Base-by-base conservation (phyloP, 306 rosid genomes). In the Astragalus glycyphyllos region DNA sequence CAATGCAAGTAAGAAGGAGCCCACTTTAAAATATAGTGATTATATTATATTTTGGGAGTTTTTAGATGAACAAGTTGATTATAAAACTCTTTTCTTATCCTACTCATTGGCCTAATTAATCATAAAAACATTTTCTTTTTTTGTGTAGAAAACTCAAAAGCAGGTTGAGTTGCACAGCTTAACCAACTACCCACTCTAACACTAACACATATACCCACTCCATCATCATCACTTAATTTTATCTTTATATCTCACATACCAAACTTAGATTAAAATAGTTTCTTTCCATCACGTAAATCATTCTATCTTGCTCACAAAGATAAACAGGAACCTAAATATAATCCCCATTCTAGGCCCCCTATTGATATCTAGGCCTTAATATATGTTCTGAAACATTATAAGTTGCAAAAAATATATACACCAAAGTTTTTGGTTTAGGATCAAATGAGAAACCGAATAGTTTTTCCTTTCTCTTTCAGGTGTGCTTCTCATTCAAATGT, bases 401-500 rank as follows among this genome's bases (percentile, higher is more conserved):
- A 71, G 29, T 47, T 58, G 23, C 10, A 40, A 62, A 40, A 62
- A 1, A n/a, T 37, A 10, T 13, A 60, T 40, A 58, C 44, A 54
- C 56, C 51, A 29, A 13, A 70, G 57, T 16, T 1, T 78, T 78
- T 44, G 62, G 59, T 61, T 35, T 60, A 5, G n/a, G 53, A 53
- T 65, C 51, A 66, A 73, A 91, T 91, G 96, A 88, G 82, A 80
- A 83, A 69, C 44, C 78, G 60, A 2, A 64, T 65, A 0, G 82
- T 89, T 65, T 86, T 85, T 79, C 92, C 96, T 3, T 88, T 90
- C 65, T 74, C 90, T 66, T 72, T 84, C 4, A 87, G 82, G 7
- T 92, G 98, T 75, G 77, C 95, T 85, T 90, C 98, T 2, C 84
- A 86, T 44, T 80, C 96, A 56, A 90, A 92, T 75, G 84, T 92